A percentile compares a stretch with the other conserved stretches of the same genome.
These are phyloP conservation scores for Rubia yunnanensis DNA, from an alignment of 257 asterid species.

Conservation along the genomic window DNA sequence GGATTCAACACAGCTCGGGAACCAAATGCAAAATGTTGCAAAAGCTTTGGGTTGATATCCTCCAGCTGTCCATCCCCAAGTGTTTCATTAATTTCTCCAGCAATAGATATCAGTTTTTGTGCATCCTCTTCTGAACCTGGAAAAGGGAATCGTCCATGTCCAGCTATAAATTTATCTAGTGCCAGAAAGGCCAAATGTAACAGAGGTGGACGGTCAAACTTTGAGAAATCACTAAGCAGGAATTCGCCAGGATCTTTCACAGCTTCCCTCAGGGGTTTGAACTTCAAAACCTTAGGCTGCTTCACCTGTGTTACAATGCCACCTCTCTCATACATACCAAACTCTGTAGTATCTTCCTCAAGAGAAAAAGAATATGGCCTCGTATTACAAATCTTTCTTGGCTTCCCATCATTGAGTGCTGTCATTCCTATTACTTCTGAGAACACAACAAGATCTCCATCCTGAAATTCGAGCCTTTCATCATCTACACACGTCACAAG, in stretches of 20 bases:
- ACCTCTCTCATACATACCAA: constrained; percentile 68
- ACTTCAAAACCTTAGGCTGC: constrained; percentile 78
- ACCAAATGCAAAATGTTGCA: constrained; percentile 72
- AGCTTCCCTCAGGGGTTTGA: constrained; percentile 74
- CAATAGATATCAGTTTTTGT: constrained; percentile 58
- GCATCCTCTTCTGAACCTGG: constrained; percentile 95
- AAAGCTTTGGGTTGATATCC: constrained; percentile 62
- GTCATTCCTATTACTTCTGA: constrained; percentile 85
- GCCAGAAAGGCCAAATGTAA: constrained; percentile 89
- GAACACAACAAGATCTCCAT: constrained; percentile 80
- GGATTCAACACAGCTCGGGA: constrained; percentile 89
- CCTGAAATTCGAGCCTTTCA: constrained; percentile 94
- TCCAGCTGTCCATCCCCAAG: constrained; percentile 58
- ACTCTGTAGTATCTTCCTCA: constrained; percentile 75
- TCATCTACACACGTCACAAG: constrained; percentile 87
- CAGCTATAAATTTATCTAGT: constrained; percentile 61
- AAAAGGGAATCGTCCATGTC: constrained; percentile 55
- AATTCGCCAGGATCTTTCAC: constrained; percentile 76
- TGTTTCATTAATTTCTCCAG: constrained; percentile 48
- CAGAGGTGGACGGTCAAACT: constrained; percentile 85
- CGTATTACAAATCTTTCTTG: constrained; percentile 62
- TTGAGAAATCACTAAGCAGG: constrained; percentile 85
- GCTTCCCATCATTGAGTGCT: constrained; percentile 89
- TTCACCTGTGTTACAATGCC: constrained; percentile 89
- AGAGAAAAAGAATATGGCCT: constrained; percentile 79